phyloP scores from a whole-genome alignment of 352 stramenopile species.

The Paralagenidium karlingii region DNA sequence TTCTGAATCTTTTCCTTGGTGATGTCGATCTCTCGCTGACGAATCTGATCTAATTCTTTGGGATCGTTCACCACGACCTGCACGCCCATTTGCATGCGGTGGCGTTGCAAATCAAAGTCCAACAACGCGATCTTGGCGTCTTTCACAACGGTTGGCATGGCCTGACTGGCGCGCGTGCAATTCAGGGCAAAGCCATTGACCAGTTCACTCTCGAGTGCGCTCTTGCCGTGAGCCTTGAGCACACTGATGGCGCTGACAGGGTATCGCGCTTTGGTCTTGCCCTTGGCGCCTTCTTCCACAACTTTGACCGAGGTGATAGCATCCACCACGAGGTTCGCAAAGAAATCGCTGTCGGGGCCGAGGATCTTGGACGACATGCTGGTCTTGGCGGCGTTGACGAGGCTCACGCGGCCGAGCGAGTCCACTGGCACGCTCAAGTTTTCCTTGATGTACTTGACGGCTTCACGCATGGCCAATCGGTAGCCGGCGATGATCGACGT shows the following conservation, averaged over 20 bases:
- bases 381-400: slow-evolving; percentile 97
- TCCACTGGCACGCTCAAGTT: slow-evolving; percentile 95
- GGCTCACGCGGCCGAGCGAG: slow-evolving; percentile 87
- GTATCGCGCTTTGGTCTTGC: slow-evolving; percentile 86
- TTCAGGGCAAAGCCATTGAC: slow-evolving; percentile 97
- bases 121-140: slow-evolving; percentile 94
- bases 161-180: slow-evolving; percentile 93
- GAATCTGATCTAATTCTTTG: slow-evolving; percentile 97
- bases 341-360: slow-evolving; percentile 95
- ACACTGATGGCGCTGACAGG: slow-evolving; percentile 98
- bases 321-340: slow-evolving; percentile 95
- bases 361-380: slow-evolving; percentile 99
- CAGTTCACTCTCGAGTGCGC: slow-evolving; percentile 80
- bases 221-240: slow-evolving; percentile 93
- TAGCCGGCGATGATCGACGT: slow-evolving; percentile 99
- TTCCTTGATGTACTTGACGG: slow-evolving; percentile 98
- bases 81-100: slow-evolving; percentile 97
- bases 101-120: slow-evolving; percentile 98
- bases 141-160: slow-evolving; percentile 95
- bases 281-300: slow-evolving; percentile 72
- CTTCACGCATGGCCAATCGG: slow-evolving; percentile 96
- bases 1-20: slow-evolving; percentile 99
- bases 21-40: slow-evolving; percentile 98
- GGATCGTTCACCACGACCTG: slow-evolving; percentile 87
- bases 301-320: slow-evolving; percentile 95